Evolutionary conservation across 2,329 filamentous ascomycete genomes (phyloP).

Genomic region (Dothiorella sarmentorum): DNA sequence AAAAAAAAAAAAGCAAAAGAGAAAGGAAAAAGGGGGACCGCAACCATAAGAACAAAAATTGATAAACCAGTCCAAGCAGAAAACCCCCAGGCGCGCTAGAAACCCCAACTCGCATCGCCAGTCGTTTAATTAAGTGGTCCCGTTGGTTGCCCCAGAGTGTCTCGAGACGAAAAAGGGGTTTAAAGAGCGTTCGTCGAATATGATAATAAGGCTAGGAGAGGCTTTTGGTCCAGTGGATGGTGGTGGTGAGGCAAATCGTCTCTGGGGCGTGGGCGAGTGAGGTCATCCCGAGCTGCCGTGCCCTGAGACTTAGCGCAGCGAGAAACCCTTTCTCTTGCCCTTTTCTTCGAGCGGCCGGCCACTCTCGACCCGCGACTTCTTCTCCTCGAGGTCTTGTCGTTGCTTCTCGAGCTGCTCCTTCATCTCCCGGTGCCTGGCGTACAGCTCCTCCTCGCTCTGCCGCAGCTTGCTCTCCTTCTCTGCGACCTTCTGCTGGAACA

Average conservation of each 20-base stretch:
- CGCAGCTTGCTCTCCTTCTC: slow-evolving; percentile 99
- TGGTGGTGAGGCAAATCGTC: slow-evolving; percentile 26
- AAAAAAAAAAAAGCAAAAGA: slow-evolving; percentile 32
- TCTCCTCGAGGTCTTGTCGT: slow-evolving; percentile 92
- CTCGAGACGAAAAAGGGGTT: slow-evolving; percentile 39
- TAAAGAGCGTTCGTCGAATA: slow-evolving; percentile 31
- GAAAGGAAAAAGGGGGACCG: slow-evolving; percentile 28
- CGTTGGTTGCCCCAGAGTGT: slow-evolving; percentile 34
- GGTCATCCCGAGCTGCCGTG: background rate
- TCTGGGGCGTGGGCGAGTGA: slow-evolving; percentile 17
- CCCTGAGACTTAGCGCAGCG: slow-evolving; percentile 67
- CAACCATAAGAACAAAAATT: slow-evolving; percentile 19
- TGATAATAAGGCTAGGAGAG: slow-evolving; percentile 28
- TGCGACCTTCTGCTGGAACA: slow-evolving; percentile 99
- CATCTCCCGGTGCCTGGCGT: slow-evolving; percentile 98
- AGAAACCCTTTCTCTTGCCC: slow-evolving; percentile 99
- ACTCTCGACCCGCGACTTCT: slow-evolving; percentile 93
- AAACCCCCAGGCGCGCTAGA: slow-evolving; percentile 21
- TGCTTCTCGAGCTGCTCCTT: slow-evolving; percentile 98
- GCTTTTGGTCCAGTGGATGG: slow-evolving; percentile 23
- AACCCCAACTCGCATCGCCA: slow-evolving; percentile 27
- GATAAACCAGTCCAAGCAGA: slow-evolving; percentile 17
- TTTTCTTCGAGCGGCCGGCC: slow-evolving; percentile 96
- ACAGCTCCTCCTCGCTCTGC: slow-evolving; percentile 98
- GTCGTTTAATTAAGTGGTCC: slow-evolving; percentile 36